Evolutionary conservation across 495 filamentous ascomycete genomes (phyloP), one percentile per base, ranked within the genome.

Genomic region (Aspergillus steynii): DNA sequence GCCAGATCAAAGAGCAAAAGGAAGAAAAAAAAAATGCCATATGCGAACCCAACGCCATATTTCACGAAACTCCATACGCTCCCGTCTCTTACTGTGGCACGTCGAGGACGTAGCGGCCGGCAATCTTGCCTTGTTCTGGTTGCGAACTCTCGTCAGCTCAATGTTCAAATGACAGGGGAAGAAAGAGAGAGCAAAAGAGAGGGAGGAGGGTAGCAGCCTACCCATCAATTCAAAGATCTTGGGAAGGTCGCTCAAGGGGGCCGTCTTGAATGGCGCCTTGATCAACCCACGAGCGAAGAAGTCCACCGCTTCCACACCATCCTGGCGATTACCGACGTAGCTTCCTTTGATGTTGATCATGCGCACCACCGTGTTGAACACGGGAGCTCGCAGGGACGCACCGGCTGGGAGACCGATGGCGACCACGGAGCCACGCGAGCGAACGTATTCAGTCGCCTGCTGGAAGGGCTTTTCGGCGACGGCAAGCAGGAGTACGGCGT

Each of bases 271-370:
- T 0, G 93, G 94, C 1, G 87, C 87, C 60, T 91, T 88, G 82
- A 97, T 91, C 62, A 95, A 70, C 2, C 93, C 93, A 15, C 90
- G 81, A 31, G 83, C 72, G 78, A 86, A 96, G 82, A 97, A 97
- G 65, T 96, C 93, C 50, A 97, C 75, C 7, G 93, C 93, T 73
- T 97, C 93, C 14, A 85, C 80, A 0, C 83, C 89, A 68, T 98
- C 94, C 71, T 90, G 85, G 50, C 91, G 85, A 74, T 94, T 96
- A 48, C 93, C 93, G 61, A 97, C 93, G 69, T 97, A 97, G 63
- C 86, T 90, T 49, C 93, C 93, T 80, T 91, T 92, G 83, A 98
- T 97, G 63, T 76, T 88, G 75, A 97, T 88, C 91, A 96, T 96
- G 68, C 83, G 83, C 63, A 93, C 82, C 29, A 97, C 93, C 3